Evolutionary conservation across 192 early-diverging fungal genomes (phyloP).

Genomic region (Mortierella claussenii): DNA sequence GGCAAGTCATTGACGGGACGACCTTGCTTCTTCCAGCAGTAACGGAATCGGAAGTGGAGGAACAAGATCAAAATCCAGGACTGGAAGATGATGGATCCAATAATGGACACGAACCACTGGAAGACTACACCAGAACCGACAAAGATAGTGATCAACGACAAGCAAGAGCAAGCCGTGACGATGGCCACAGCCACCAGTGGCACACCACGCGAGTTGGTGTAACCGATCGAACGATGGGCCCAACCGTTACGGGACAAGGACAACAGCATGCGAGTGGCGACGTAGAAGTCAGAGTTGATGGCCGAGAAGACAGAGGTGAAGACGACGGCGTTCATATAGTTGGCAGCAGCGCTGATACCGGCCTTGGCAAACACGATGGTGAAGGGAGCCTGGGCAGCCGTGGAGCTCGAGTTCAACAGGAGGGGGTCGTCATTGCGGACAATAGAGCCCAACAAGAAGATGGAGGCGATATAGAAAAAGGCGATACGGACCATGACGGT

Average conservation of each 20-base stretch:
- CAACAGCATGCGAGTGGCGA: conserved; percentile 81
- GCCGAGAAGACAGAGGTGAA: conserved; percentile 77
- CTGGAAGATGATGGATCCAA: conserved; percentile 80
- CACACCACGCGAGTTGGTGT: conserved; percentile 72
- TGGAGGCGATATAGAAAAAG: conserved; percentile 71
- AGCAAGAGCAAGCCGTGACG: conserved; percentile 71
- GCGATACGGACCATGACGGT: conserved; percentile 79
- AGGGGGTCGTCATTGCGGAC: conserved; percentile 64
- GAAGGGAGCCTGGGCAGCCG: conserved; percentile 73
- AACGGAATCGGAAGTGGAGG: conserved; percentile 87
- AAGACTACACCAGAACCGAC: conserved; percentile 78
- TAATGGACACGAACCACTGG: conserved; percentile 69
- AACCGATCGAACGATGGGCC: conserved; percentile 73
- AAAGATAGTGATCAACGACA: conserved; percentile 71
- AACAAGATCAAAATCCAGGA: conserved; percentile 89
- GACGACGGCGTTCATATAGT: conserved; percentile 80
- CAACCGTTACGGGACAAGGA: conserved; percentile 80
- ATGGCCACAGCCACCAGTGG: conserved; percentile 68
- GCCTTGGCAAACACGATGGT: conserved; percentile 74
- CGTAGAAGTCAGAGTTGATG: conserved; percentile 91
- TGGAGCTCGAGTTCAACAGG: conserved; percentile 57
- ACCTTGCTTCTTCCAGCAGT: conserved; percentile 78
- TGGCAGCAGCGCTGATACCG: conserved; percentile 69
- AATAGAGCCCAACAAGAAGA: conserved; percentile 75
- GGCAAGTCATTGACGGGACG: conserved; percentile 67